Base-by-base conservation (phyloP, 495 filamentous ascomycete species). In the Penicillium herquei region DNA sequence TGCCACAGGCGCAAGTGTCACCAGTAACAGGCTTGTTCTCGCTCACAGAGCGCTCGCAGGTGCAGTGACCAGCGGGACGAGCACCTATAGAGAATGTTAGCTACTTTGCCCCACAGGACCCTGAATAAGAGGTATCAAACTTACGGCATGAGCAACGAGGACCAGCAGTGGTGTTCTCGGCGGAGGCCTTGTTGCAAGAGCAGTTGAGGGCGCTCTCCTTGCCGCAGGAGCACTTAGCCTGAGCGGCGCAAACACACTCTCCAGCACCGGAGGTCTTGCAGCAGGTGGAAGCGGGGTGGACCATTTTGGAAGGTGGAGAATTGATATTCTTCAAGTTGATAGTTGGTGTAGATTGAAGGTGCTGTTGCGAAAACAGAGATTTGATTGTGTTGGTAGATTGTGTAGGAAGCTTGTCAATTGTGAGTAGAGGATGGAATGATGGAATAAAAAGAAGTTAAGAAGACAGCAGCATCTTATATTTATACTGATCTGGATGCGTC, bases 171-270 rank as follows among this genome's bases (percentile, higher is more conserved):
- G 69, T 65, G 77, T 96, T 96, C 81, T 98, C 93, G 4, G 79
- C 70, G 3, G 79, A 58, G 7, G 91, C 84, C 69, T 88, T 91
- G 68, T 84, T 85, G 78, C 93, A 98, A 52, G 76, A 85, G 80
- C 93, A 98, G 67, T 90, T 79, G 52, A 96, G 83, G 41, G 93
- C 93, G 7, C 83, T 82, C 64, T 92, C 81, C 76, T 92, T 81
- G 61, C 93, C 93, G 67, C 93, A 98, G 13, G 90, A 93, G 83
- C 92, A 97, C 59, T 71, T 80, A 55, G 84, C 84, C 62, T 87
- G 78, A 18, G 79, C 73, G 18, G 84, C 84, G 57, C 85, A 88
- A 67, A 82, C 76, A 62, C 84, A 87, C 52, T 58, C 62, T 46
- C 72, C 76, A 52, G 69, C 73, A 51, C 76, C 70, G 60, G 78